Conservation (phyloP, 106 monocot species). For the Iris macrosiphon region DNA sequence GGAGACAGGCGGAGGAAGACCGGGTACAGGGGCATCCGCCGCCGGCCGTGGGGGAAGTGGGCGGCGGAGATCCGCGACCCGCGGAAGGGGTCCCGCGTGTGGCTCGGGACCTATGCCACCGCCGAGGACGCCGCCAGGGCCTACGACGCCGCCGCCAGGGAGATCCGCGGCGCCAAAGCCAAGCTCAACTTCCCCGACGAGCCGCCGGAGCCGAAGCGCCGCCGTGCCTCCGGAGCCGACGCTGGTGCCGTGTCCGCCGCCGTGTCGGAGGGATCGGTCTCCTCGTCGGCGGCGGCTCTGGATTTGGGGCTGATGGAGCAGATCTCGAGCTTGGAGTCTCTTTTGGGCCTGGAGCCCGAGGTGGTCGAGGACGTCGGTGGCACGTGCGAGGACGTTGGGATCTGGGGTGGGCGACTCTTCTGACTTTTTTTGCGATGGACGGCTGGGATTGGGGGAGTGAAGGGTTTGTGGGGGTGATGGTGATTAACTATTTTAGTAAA, state of each 20-base stretch:
- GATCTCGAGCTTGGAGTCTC: constrained; percentile 32
- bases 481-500: too few relatives aligned
- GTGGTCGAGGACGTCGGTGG: not conserved
- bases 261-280: not conserved
- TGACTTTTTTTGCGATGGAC: too few relatives aligned
- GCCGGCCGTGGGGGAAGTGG: constrained; percentile 58
- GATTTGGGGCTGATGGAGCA: constrained; percentile 24
- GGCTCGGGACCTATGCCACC: constrained; percentile 51
- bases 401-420: too few relatives aligned
- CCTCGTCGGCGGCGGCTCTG: not conserved
- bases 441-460: too few relatives aligned
- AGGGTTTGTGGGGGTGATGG: too few relatives aligned
- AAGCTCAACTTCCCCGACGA: constrained; percentile 55
- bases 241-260: not conserved
- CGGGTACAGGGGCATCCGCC: constrained; percentile 35
- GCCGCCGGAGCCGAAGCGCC: not conserved
- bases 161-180: constrained; percentile 48
- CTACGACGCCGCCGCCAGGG: constrained; percentile 49
- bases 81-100: constrained; percentile 41
- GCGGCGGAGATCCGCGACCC: constrained; percentile 70
- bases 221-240: too few relatives aligned
- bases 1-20: constrained; percentile 11
- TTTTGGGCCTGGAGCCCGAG: constrained; percentile 22
- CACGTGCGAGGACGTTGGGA: not conserved
- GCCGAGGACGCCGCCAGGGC: constrained; percentile 49